Percentiles rank a stretch among this genome's conserved stretches.
These are phyloP conservation scores for Allomyces macrogynus DNA, from an alignment of 192 early-diverging fungal genomes.

Conservation along the genomic window DNA sequence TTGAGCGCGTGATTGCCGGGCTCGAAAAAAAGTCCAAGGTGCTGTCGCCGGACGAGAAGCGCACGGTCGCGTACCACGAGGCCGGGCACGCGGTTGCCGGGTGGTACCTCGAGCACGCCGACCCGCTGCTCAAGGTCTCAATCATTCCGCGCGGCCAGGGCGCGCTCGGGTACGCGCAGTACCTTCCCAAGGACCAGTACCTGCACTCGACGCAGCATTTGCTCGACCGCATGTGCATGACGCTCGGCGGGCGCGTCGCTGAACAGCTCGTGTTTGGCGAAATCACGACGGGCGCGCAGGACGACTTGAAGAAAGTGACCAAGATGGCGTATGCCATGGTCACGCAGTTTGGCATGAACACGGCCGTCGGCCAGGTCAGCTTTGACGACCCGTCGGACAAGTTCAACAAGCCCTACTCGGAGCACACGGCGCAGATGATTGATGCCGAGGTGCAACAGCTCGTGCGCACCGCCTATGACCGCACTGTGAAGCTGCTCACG, in stretches of 20 bases:
- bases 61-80: conserved; percentile 97
- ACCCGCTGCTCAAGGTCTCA: conserved; percentile 90
- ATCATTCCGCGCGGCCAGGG: conserved; percentile 91
- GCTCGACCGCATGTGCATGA: conserved; percentile 81
- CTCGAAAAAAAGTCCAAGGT: conserved; percentile 93
- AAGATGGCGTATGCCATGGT: conserved; percentile 93
- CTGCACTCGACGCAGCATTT: conserved; percentile 81
- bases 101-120: conserved; percentile 89
- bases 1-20: conserved; percentile 94
- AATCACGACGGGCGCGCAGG: conserved; percentile 85
- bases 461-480: conserved; percentile 55
- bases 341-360: conserved; percentile 86
- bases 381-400: conserved; percentile 50
- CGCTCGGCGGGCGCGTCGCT: conserved; percentile 57
- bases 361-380: conserved; percentile 63
- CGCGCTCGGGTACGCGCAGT: conserved; percentile 96
- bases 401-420: conserved; percentile 92
- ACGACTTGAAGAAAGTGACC: conserved; percentile 93
- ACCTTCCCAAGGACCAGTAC: conserved; percentile 92
- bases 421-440: conserved; percentile 79
- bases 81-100: conserved; percentile 96
- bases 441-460: conserved; percentile 81
- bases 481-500: conserved; percentile 64
- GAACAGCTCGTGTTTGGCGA: conserved; percentile 84
- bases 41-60: conserved; percentile 90